These are phyloP conservation scores for Persicaria maculosa DNA, from an alignment of 148 eudicot genomes.

Conservation along the genomic window DNA sequence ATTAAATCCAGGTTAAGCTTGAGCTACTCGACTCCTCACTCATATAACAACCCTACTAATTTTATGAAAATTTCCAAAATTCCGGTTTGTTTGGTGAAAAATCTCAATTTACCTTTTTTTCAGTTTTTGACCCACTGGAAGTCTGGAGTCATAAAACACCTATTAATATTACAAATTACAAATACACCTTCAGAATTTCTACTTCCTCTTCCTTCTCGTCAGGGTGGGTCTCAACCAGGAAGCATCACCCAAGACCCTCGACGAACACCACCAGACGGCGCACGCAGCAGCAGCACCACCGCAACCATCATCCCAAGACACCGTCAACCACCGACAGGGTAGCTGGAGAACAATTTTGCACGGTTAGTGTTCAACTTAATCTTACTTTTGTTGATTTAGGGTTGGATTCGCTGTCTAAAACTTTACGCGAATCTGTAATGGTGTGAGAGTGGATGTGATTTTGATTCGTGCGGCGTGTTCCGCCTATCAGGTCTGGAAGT, in stretches of 20 bases:
- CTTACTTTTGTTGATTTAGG: not conserved
- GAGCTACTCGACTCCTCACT: too few species aligned
- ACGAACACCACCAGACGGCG: not conserved
- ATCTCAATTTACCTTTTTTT: not conserved
- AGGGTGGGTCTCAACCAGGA: not conserved
- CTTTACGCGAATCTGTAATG: not conserved
- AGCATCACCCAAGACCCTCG: not conserved
- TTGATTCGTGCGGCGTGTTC: too few species aligned
- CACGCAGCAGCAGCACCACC: not conserved
- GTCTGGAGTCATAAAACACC: not conserved
- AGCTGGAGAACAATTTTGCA: not conserved
- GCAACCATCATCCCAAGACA: not conserved
- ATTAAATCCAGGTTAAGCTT: too few species aligned
- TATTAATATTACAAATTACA: too few species aligned
- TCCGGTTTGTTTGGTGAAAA: too few species aligned
- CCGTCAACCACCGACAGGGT: not conserved
- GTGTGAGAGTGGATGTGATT: not conserved
- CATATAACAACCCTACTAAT: too few species aligned
- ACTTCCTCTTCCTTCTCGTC: not conserved
- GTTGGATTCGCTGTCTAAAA: not conserved
- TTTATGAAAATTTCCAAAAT: too few species aligned
- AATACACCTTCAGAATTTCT: not conserved
- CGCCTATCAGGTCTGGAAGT: not conserved
- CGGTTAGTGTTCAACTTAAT: not conserved
- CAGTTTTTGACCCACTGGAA: not conserved